These are phyloP conservation scores for Stemphylium lycopersici DNA, from an alignment of 2,329 filamentous ascomycete species.

Conservation along the genomic window DNA sequence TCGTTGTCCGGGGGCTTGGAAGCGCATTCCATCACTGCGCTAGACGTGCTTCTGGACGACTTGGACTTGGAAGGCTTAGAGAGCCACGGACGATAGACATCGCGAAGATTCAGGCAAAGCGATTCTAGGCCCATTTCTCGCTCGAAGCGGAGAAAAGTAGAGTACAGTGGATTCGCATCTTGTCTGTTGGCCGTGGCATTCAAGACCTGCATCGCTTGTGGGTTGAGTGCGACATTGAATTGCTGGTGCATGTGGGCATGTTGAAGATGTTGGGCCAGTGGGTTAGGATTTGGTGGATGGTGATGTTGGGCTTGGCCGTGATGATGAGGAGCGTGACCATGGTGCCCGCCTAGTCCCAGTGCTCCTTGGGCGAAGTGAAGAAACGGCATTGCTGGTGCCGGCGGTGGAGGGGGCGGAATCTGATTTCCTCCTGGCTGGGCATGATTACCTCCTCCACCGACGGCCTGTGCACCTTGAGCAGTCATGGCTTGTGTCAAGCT, in stretches of 20 bases:
- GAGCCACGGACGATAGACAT: constrained; percentile 17
- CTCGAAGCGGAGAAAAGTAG: constrained; percentile 44
- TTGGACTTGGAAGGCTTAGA: background rate
- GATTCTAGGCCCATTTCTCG: constrained; percentile 46
- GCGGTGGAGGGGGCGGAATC: constrained; percentile 22
- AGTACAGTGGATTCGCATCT: constrained; percentile 25
- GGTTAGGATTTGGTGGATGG: constrained; percentile 16
- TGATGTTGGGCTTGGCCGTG: background rate
- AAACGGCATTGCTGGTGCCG: constrained; percentile 29
- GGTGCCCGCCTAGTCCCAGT: background rate
- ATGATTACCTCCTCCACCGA: constrained; percentile 1
- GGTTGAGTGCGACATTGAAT: background rate
- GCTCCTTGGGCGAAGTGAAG: constrained; percentile 28
- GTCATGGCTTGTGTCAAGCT: constrained; percentile 24
- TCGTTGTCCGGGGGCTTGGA: background rate
- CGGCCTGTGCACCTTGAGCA: constrained; percentile 14
- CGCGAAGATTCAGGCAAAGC: constrained; percentile 43
- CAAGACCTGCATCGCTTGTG: background rate
- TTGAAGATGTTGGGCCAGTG: constrained; percentile 21
- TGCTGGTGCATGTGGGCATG: constrained; percentile 2
- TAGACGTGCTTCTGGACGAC: background rate
- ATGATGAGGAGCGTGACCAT: constrained; percentile 5
- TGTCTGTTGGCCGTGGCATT: background rate
- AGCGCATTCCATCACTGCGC: background rate
- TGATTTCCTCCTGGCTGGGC: constrained; percentile 11